Base-by-base conservation (phyloP, 202 grass and related monocot species). In the Hordeum pubiflorum region DNA sequence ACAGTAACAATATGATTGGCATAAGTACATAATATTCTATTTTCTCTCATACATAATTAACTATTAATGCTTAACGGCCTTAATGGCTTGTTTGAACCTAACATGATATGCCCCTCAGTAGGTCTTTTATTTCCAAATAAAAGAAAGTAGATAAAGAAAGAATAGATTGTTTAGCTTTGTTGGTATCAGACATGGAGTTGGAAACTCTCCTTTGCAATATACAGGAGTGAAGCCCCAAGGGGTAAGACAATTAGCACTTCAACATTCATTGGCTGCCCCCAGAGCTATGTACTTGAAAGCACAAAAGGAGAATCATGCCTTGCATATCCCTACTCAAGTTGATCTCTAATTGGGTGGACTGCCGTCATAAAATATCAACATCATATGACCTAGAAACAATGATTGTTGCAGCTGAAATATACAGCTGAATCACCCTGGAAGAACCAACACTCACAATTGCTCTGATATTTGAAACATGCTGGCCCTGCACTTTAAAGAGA, bases 391-490 rank as follows among this genome's bases (percentile, higher is more conserved):
- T 71, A 36, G 13, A 83, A 75, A 58, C 20, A 58, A 83, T 83
- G 74, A 86, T 89, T 75, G 6, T 58, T 76, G 33, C 57, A 24
- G 72, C 79, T 83, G 88, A 86, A 90, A 90, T 64, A 74, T 75
- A 58, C 29, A 18, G 21, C 9, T 32, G 50, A 46, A 59, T 76
- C 56, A 83, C 71, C 70, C 29, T 63, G 21, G 18, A 76, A 76
- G 69, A 83, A 44, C 29, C 39, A 76, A 58, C 36, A 54, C 64
- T 63, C 69, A 33, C 74, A 87, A 85, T 75, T 79, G 18, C 79
- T 86, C 32, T 83, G 41, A 60, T 73, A 31, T 71, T 76, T 33
- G 23, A 84, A 58, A 75, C 75, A 69, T 72, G 64, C 10, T 56
- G 60, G 36, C 65, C 69, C 64, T 80, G 65, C 32, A 63, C 69